These are phyloP conservation scores for Phytophthora parvispora DNA, from an alignment of 352 stramenopile species.

Conservation along the genomic window DNA sequence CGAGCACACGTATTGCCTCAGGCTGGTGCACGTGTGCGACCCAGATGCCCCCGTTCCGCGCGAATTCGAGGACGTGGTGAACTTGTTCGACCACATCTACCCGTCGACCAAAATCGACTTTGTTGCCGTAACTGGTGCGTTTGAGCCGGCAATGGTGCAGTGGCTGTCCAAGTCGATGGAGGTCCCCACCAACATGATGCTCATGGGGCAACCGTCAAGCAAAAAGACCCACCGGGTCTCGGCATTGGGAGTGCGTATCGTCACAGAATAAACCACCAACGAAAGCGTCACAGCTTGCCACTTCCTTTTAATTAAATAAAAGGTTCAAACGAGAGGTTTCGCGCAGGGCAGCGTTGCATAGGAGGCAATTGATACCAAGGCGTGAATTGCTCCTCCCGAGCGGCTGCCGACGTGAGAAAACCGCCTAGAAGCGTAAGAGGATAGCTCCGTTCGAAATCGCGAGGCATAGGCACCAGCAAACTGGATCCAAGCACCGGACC, in stretches of 20 bases:
- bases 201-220: slow-evolving; percentile 87
- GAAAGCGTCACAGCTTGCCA: too few relatives aligned
- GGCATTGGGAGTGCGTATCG: slow-evolving; percentile 80
- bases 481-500: background rate
- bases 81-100: slow-evolving; percentile 92
- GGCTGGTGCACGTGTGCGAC: slow-evolving; percentile 84
- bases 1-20: slow-evolving; percentile 89
- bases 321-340: too few relatives aligned
- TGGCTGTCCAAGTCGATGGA: slow-evolving; percentile 77
- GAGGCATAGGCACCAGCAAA: background rate
- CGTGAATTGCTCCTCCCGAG: too few relatives aligned
- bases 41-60: slow-evolving; percentile 31
- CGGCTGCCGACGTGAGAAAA: background rate
- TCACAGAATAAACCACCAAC: slow-evolving; percentile 63
- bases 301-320: too few relatives aligned
- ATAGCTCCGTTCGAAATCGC: background rate
- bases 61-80: slow-evolving; percentile 63
- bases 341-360: too few relatives aligned
- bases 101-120: slow-evolving; percentile 92
- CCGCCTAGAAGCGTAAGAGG: too few relatives aligned
- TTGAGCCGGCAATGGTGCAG: slow-evolving; percentile 84
- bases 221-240: slow-evolving; percentile 84
- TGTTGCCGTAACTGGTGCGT: slow-evolving; percentile 77
- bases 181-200: slow-evolving; percentile 91
- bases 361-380: too few relatives aligned